Evolutionary conservation across 345 rosid genomes (phyloP).

Genomic region (Boechera stricta): DNA sequence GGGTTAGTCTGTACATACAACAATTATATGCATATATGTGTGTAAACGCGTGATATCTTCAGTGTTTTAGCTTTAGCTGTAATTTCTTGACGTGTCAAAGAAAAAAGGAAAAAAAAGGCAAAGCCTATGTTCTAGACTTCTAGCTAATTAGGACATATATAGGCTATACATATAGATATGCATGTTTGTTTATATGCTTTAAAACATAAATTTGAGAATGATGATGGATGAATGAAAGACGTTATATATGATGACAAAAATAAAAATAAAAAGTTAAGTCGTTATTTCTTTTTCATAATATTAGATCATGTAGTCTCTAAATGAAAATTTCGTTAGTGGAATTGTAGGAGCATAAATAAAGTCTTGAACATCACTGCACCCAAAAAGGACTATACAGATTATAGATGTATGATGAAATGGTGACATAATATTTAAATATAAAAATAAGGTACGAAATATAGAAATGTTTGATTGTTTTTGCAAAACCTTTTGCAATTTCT

Average conservation of each 20-base stretch:
- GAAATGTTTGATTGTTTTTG: conserved; percentile 32
- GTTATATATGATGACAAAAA: conserved; percentile 30
- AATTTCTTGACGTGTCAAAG: conserved; percentile 31
- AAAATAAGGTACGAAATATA: conserved; percentile 14
- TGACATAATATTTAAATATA: conserved; percentile 14
- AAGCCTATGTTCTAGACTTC: conserved; percentile 43
- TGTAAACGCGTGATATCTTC: conserved; percentile 34
- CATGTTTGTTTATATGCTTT: conserved; percentile 25
- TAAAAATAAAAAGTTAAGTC: neutral
- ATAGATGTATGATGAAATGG: conserved; percentile 20
- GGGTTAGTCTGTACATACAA: conserved; percentile 58
- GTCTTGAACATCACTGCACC: conserved; percentile 38
- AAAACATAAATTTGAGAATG: conserved; percentile 2
- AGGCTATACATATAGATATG: conserved; percentile 24
- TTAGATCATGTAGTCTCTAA: neutral
- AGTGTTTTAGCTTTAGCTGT: neutral
- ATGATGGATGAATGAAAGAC: conserved; percentile 33
- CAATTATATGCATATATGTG: neutral
- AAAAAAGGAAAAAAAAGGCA: conserved; percentile 1
- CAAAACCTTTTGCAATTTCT: conserved; percentile 21
- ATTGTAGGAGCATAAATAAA: conserved; percentile 39
- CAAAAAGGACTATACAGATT: conserved; percentile 29
- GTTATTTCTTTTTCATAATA: conserved; percentile 25
- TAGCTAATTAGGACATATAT: conserved; percentile 33
- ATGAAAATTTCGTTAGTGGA: conserved; percentile 35